Evolutionary conservation across 108 stramenopile species (phyloP).

Genomic region (Skeletonema menzelii): DNA sequence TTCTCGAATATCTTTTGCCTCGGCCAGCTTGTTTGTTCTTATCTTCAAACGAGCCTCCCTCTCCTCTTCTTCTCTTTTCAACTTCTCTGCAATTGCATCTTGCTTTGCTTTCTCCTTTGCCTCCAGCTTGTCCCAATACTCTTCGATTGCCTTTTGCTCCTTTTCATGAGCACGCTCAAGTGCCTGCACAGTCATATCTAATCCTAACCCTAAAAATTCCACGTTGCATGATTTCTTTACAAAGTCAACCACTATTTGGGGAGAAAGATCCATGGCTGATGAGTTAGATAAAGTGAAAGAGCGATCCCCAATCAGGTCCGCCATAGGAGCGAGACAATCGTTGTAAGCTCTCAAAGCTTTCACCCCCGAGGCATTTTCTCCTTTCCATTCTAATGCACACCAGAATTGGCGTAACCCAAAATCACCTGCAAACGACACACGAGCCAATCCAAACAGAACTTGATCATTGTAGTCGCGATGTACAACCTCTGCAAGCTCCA

Average conservation of each 20-base stretch:
- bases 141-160: slow-evolving; percentile 24
- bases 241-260: slow-evolving; percentile 16
- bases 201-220: too few species aligned
- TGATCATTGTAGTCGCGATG: slow-evolving; percentile 16
- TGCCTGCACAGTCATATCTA: slow-evolving; percentile 6
- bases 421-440: slow-evolving; percentile 17
- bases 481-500: slow-evolving; percentile 29
- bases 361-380: slow-evolving; percentile 20
- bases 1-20: slow-evolving; percentile 3
- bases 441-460: slow-evolving; percentile 29
- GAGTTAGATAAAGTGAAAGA: slow-evolving; percentile 24
- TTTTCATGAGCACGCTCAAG: slow-evolving; percentile 18
- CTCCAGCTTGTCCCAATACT: slow-evolving; percentile 14
- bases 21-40: not conserved
- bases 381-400: slow-evolving; percentile 28
- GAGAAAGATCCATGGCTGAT: slow-evolving; percentile 17
- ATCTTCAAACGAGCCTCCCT: not conserved
- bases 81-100: slow-evolving; percentile 1
- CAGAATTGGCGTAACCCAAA: slow-evolving; percentile 23
- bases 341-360: slow-evolving; percentile 12
- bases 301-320: slow-evolving; percentile 25
- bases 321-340: slow-evolving; percentile 11
- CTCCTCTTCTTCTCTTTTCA: slow-evolving; percentile 4
- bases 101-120: slow-evolving; percentile 11
- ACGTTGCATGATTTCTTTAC: slow-evolving; percentile 30